Base-by-base conservation (phyloP, 1,139 yeast species). In the Trichomonascaceae sp. region DNA sequence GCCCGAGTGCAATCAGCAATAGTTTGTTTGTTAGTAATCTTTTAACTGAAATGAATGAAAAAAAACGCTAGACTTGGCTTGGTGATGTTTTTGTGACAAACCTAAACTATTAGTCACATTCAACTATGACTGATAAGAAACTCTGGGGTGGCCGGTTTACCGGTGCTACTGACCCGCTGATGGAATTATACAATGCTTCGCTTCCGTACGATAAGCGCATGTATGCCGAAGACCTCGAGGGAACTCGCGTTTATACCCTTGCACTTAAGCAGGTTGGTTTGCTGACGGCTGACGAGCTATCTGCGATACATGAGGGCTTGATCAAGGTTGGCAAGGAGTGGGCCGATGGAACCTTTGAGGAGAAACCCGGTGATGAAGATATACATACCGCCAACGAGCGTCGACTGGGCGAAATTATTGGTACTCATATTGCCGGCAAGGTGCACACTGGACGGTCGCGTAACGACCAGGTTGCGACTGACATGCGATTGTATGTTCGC, bases 81-180 rank as follows among this genome's bases (percentile, higher is more conserved):
- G n/a, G n/a, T n/a, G n/a, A n/a, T n/a, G n/a, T n/a, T n/a, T n/a
- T n/a, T n/a, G n/a, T n/a, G n/a, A n/a, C n/a, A n/a, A n/a, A n/a
- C n/a, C n/a, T n/a, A n/a, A n/a, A n/a, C n/a, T n/a, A n/a, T n/a
- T n/a, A n/a, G n/a, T n/a, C n/a, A n/a, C n/a, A n/a, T n/a, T n/a
- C n/a, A n/a, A n/a, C n/a, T n/a, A n/a, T n/a, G n/a, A n/a, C n/a
- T n/a, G n/a, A 54, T 60, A 60, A 56, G 44, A 85, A 78, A 58
- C 69, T 92, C 45, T 89, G 99, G 99, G 99, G 99, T 47, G 99
- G 99, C 52, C 75, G 99, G 58, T 89, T 89, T 62, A 89, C 98
- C 38, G 96, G 68, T 32, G 89, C 89, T 43, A 76, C 94, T 16
- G 99, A 89, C 50, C 98, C 99, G 5, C 65, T 89, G 52, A 89